These are phyloP conservation scores for Ramaria sp. DNA, from an alignment of 768 basidiomycete genomes.

Conservation along the genomic window DNA sequence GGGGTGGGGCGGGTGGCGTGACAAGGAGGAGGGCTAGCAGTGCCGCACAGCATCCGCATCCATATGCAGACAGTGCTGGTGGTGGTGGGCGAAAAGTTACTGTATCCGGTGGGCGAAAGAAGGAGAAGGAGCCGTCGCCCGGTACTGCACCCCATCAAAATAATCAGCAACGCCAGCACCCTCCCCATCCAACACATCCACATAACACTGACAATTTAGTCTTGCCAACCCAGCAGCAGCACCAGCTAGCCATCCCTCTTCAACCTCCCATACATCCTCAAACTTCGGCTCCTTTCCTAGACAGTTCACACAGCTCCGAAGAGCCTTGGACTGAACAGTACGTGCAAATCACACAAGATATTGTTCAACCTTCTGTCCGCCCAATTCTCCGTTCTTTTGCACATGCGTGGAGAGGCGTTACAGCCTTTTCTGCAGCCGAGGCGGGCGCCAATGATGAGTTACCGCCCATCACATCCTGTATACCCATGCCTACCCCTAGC, in stretches of 20 bases:
- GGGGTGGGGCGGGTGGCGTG: constrained; percentile 22
- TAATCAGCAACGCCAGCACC: constrained; percentile 3
- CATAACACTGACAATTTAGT: neutral
- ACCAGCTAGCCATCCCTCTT: constrained; percentile 11
- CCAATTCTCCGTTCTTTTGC: constrained; percentile 47
- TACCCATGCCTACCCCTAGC: constrained; percentile 9
- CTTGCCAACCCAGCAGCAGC: constrained; percentile 3
- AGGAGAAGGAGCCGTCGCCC: neutral
- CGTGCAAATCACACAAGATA: constrained; percentile 35
- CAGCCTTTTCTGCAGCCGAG: constrained; percentile 27
- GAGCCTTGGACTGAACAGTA: constrained; percentile 34
- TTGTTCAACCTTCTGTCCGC: constrained; percentile 32
- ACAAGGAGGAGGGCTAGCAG: constrained; percentile 10
- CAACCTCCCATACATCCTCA: constrained; percentile 15
- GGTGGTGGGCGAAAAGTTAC: neutral
- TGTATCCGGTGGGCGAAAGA: neutral
- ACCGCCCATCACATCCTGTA: constrained; percentile 14
- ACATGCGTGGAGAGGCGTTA: constrained; percentile 54
- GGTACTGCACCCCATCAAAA: constrained; percentile 11
- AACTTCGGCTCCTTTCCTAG: constrained; percentile 22
- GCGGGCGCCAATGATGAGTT: constrained; percentile 10
- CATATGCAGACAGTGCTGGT: neutral
- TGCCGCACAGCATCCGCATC: neutral
- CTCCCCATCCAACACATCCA: neutral
- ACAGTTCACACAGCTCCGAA: constrained; percentile 41